Percentiles rank a stretch among this genome's conserved stretches.
Conservation (phyloP, 2,329 filamentous ascomycete genomes). For the Aspergillus novofumigatus region DNA sequence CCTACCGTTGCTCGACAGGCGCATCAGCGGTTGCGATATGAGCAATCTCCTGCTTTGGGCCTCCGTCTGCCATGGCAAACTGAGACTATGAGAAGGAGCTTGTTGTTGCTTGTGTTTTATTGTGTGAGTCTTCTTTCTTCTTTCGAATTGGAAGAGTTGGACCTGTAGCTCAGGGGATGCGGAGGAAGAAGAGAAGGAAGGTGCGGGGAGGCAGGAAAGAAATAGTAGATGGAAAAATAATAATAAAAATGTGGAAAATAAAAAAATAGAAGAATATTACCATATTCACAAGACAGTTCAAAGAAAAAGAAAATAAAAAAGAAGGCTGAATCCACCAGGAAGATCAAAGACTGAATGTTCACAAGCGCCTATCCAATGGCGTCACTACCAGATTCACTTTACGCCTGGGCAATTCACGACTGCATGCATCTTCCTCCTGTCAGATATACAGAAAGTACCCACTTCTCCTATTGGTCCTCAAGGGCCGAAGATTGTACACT, state of each 20-base stretch:
- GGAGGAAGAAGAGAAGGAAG: slow-evolving; percentile 3
- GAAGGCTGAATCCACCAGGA: not conserved
- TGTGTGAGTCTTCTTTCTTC: not conserved
- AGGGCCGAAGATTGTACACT: not conserved
- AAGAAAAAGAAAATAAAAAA: not conserved
- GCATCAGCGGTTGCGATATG: slow-evolving; percentile 4
- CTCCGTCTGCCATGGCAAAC: slow-evolving; percentile 11
- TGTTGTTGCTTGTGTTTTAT: not conserved
- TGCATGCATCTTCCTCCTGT: not conserved
- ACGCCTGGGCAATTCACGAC: not conserved
- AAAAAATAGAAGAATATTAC: not conserved
- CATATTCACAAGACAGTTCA: not conserved
- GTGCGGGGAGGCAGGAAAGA: slow-evolving; percentile 2
- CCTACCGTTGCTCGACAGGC: slow-evolving; percentile 10
- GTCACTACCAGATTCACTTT: not conserved
- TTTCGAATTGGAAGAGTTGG: not conserved
- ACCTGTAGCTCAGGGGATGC: not conserved
- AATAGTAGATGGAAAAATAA: not conserved
- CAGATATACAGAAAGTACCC: not conserved
- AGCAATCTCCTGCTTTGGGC: slow-evolving; percentile 5
- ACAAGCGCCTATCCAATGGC: not conserved
- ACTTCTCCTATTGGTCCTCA: not conserved
- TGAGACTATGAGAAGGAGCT: not conserved
- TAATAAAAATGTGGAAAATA: slow-evolving; percentile 1
- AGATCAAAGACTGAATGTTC: not conserved